These are phyloP conservation scores for Solanum tarijense DNA, from an alignment of 257 asterid species.

Conservation along the genomic window DNA sequence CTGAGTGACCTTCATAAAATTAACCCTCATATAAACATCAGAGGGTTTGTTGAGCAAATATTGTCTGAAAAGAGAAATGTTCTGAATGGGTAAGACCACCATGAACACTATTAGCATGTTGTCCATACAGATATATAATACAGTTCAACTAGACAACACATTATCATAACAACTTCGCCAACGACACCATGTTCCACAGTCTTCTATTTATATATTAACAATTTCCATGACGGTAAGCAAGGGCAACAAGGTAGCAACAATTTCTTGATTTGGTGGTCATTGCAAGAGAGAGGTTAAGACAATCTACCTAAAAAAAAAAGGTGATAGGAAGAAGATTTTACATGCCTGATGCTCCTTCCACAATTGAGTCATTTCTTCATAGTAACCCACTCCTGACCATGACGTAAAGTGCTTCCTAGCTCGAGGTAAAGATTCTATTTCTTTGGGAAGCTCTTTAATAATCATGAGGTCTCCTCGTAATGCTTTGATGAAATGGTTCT, in stretches of 20 bases:
- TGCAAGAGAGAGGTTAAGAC: neutral
- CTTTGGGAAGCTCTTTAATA: conserved; percentile 77
- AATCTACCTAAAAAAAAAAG: neutral
- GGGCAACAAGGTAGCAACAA: neutral
- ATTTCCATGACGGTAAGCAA: neutral
- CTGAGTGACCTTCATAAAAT: neutral
- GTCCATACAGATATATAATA: neutral
- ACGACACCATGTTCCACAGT: neutral
- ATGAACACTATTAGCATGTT: neutral
- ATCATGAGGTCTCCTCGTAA: conserved; percentile 65
- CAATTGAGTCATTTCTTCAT: conserved; percentile 58
- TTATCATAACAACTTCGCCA: neutral
- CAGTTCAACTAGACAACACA: neutral
- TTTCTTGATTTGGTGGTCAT: neutral
- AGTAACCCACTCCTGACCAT: conserved; percentile 79
- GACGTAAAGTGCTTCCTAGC: conserved; percentile 90
- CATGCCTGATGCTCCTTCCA: conserved; percentile 84
- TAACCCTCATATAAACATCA: neutral
- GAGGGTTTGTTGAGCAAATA: neutral
- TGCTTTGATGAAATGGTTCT: conserved; percentile 54
- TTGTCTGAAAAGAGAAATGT: neutral
- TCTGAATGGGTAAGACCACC: neutral
- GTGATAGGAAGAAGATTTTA: neutral
- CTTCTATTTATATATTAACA: neutral
- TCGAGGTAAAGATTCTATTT: conserved; percentile 62